Percentiles rank a stretch among this genome's conserved stretches.
Evolutionary conservation across 169 alveolate species (phyloP).

Genomic region (Plasmodium reichenowi): DNA sequence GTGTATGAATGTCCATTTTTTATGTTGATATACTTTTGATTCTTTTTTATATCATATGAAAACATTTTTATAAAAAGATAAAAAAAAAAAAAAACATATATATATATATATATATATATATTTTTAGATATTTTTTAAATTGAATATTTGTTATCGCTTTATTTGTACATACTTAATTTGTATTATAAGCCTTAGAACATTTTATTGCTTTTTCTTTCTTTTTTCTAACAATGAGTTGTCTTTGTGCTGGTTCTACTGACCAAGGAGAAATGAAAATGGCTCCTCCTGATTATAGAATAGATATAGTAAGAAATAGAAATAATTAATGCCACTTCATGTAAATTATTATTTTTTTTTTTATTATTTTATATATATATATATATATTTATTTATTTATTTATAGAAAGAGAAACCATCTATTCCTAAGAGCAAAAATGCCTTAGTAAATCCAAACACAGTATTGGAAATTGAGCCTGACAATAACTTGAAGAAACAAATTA

Average conservation of each 20-base stretch:
- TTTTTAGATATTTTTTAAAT: too few species aligned
- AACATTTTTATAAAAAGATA: too few species aligned
- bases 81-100: too few species aligned
- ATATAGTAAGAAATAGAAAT: constrained; percentile 13
- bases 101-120: too few species aligned
- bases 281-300: constrained; percentile 51
- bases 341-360: neutral
- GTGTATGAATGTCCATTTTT: too few species aligned
- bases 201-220: constrained; percentile 14
- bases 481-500: constrained; percentile 78
- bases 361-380: neutral
- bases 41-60: too few species aligned
- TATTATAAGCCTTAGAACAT: neutral
- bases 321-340: neutral
- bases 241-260: constrained; percentile 58
- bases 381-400: neutral
- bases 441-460: constrained; percentile 85
- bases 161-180: constrained; percentile 23
- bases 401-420: constrained; percentile 85
- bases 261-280: constrained; percentile 51
- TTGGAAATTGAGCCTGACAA: constrained; percentile 86
- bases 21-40: too few species aligned
- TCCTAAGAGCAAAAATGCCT: constrained; percentile 83
- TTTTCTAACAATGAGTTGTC: constrained; percentile 50
- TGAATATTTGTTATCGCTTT: neutral